phyloP scores from a whole-genome alignment of 2,329 filamentous ascomycete genomes.

The Lachnellula cervina region DNA sequence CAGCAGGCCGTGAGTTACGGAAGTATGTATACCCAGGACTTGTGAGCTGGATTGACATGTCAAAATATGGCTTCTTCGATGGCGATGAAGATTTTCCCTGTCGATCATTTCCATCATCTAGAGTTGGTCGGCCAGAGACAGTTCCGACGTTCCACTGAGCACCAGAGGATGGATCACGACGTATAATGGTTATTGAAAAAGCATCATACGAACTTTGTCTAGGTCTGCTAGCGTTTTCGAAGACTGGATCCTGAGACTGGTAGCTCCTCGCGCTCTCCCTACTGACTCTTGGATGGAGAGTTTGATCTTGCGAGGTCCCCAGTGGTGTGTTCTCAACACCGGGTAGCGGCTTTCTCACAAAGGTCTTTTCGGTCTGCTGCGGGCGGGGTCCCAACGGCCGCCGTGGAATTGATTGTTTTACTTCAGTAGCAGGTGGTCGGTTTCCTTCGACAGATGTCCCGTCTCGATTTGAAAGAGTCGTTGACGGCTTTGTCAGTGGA shows the following conservation, averaged over 20 bases:
- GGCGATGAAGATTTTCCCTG: conserved; percentile 15
- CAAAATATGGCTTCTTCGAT: conserved; percentile 36
- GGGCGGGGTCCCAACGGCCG: conserved; percentile 20
- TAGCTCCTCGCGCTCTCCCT: conserved; percentile 1
- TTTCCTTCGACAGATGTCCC: background rate
- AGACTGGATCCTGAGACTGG: background rate
- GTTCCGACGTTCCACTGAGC: conserved; percentile 73
- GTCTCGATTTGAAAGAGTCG: background rate
- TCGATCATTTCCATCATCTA: conserved; percentile 24
- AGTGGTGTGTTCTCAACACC: conserved; percentile 14
- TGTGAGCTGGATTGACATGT: conserved; percentile 30
- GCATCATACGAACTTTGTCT: background rate
- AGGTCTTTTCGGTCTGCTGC: conserved; percentile 8
- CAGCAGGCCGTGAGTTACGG: conserved; percentile 11
- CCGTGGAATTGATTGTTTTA: conserved; percentile 2
- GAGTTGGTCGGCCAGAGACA: conserved; percentile 39
- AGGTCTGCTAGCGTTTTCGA: background rate
- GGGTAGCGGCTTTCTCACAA: conserved; percentile 16
- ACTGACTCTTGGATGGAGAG: conserved; percentile 1
- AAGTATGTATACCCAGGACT: conserved; percentile 32
- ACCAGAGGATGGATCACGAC: conserved; percentile 64
- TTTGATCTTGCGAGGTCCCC: background rate
- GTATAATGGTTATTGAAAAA: conserved; percentile 51
- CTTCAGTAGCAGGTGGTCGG: conserved; percentile 6
- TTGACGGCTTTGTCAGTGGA: background rate